These are phyloP conservation scores for Botrytis medusae DNA, from an alignment of 2,329 filamentous ascomycete genomes.

Conservation along the genomic window DNA sequence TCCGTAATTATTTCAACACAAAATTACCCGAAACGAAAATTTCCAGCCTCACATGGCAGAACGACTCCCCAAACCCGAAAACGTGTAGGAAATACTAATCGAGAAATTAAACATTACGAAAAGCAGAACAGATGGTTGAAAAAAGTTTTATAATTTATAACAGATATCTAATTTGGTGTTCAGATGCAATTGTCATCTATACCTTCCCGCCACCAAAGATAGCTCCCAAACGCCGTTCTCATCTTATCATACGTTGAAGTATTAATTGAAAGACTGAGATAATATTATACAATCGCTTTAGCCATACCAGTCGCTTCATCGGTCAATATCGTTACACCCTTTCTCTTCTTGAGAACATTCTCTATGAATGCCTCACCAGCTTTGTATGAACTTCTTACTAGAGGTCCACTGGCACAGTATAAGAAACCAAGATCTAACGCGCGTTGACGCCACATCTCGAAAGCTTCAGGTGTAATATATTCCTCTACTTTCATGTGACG, in stretches of 20 bases:
- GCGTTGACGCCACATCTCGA: slow-evolving; percentile 86
- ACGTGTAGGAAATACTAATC: no score
- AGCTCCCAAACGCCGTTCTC: slow-evolving; percentile 9
- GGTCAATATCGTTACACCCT: slow-evolving; percentile 32
- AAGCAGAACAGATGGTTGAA: slow-evolving; percentile 2
- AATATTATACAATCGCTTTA: slow-evolving; percentile 33
- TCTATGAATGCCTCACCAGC: slow-evolving; percentile 98
- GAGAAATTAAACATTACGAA: no score
- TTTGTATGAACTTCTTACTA: slow-evolving; percentile 96
- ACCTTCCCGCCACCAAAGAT: slow-evolving; percentile 1
- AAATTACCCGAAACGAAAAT: not conserved
- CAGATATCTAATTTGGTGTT: not conserved
- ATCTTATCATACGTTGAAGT: slow-evolving; percentile 12
- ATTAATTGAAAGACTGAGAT: slow-evolving; percentile 3
- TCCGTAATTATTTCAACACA: not conserved
- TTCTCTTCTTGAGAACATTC: slow-evolving; percentile 68
- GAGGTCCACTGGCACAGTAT: slow-evolving; percentile 89
- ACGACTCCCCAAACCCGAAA: not conserved
- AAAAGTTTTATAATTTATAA: not conserved
- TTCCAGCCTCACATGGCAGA: not conserved
- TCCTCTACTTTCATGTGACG: slow-evolving; percentile 95
- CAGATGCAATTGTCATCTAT: slow-evolving; percentile 2
- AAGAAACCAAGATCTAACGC: slow-evolving; percentile 95
- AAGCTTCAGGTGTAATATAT: slow-evolving; percentile 87
- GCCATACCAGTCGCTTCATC: slow-evolving; percentile 35